phyloP scores from a whole-genome alignment of 176 grass and related monocot genomes.

The Bothriochloa decipiens region DNA sequence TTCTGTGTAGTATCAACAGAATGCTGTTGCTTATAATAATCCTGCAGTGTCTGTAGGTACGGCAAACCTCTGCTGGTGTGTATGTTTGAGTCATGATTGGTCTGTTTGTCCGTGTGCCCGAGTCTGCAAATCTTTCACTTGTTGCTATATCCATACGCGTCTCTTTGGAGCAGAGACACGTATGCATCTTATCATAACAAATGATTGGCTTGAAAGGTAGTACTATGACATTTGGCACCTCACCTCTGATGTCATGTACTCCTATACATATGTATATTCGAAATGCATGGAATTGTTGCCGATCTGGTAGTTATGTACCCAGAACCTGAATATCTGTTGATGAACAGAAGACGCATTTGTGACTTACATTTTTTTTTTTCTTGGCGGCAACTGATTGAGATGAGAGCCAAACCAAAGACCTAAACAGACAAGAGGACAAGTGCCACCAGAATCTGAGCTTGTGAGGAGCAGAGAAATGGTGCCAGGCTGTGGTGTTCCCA shows the following conservation, averaged over 20 bases:
- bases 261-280: neutral
- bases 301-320: conserved; percentile 37
- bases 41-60: conserved; percentile 44
- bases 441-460: neutral
- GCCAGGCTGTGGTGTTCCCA: conserved; percentile 27
- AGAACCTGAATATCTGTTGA: neutral
- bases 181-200: neutral
- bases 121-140: conserved; percentile 49
- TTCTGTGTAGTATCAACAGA: conserved; percentile 17
- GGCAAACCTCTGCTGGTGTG: conserved; percentile 18
- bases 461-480: neutral
- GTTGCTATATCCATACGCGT: neutral
- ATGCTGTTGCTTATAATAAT: conserved; percentile 20
- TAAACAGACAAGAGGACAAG: conserved; percentile 1
- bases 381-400: conserved; percentile 5
- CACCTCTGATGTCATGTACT: conserved; percentile 30
- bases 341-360: neutral
- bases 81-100: conserved; percentile 41
- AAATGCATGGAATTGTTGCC: conserved; percentile 31
- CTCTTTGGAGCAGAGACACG: conserved; percentile 23
- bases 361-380: neutral
- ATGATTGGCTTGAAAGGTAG: conserved; percentile 19
- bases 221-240: neutral
- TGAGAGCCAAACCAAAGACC: neutral
- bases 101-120: conserved; percentile 42